Percentiles rank a stretch among this genome's conserved stretches.
phyloP scores from a whole-genome alignment of 202 grass and related monocot genomes.

The Bolboschoenoplectus hybrid region DNA sequence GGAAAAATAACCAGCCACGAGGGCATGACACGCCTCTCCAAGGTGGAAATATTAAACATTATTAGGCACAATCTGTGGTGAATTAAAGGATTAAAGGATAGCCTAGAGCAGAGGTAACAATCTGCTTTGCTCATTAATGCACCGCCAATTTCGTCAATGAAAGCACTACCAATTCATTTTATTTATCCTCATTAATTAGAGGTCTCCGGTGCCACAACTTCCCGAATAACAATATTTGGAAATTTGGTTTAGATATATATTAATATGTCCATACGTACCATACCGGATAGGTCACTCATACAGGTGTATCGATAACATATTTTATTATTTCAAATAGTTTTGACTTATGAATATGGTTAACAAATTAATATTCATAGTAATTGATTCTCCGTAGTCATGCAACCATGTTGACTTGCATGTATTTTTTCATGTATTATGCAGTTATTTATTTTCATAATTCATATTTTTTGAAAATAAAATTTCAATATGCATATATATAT shows the following conservation, averaged over 20 bases:
- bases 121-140: neutral
- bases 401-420: neutral
- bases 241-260: neutral
- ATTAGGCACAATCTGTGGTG: neutral
- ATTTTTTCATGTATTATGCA: neutral
- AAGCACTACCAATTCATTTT: neutral
- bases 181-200: neutral
- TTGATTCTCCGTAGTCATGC: neutral
- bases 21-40: neutral
- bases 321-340: neutral
- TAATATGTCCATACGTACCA: neutral
- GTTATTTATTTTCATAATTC: neutral
- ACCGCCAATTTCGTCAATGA: neutral
- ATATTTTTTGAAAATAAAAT: neutral
- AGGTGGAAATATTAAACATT: neutral
- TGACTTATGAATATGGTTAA: no score
- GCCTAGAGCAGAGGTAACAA: neutral
- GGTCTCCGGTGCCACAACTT: neutral
- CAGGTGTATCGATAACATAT: neutral
- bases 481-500: neutral
- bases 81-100: neutral
- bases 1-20: neutral
- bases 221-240: neutral
- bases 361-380: no score
- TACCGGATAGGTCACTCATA: no score